Evolutionary conservation across 2,329 filamentous ascomycete species (phyloP), one percentile per base, ranked within the genome.

Genomic region (Ceratocystis cubensis): DNA sequence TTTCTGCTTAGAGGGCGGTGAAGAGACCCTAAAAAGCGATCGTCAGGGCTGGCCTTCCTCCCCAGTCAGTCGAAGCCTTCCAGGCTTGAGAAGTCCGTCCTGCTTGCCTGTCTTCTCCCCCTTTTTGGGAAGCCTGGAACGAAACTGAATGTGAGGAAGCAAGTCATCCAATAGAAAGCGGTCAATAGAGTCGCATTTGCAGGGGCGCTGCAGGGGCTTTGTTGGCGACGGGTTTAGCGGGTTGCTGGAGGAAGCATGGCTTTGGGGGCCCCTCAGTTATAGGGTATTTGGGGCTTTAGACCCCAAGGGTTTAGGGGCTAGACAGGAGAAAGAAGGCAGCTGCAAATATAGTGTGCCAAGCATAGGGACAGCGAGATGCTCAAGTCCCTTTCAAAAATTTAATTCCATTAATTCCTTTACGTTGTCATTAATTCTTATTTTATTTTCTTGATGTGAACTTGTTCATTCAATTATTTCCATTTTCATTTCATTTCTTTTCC

Each of bases 401-500:
- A n/a, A 44, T n/a, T 57, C 30, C 45, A 25, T 44, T 44, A 17
- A n/a, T 65, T 41, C 48, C 41, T 53, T 41, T 44, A 50, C 53
- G 2, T 13, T 10, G 22, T 63, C 28, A 33, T 25, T 66, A 50
- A 63, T 50, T 66, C 7, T 59, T 37, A 15, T 63, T 63, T 50
- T 64, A 10, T 41, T 66, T 64, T 66, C 25, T 63, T 63, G 50
- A 17, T 44, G 37, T 41, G 37, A 41, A 41, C 37, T 41, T 41
- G 37, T 41, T 41, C 37, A 41, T 41, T 41, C 37, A 41, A 41
- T 41, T 41, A 41, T 41, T 41, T 41, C 37, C 37, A 33, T 20
- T 15, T 28, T 15, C 33, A 37, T 15, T 28, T 15, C 33, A 37
- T 62, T 13, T 25, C 17, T 10, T 61, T 62, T 41, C 48, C 57